phyloP scores from a whole-genome alignment of 1,284 basidiomycete species.

The Ustilago esculenta region DNA sequence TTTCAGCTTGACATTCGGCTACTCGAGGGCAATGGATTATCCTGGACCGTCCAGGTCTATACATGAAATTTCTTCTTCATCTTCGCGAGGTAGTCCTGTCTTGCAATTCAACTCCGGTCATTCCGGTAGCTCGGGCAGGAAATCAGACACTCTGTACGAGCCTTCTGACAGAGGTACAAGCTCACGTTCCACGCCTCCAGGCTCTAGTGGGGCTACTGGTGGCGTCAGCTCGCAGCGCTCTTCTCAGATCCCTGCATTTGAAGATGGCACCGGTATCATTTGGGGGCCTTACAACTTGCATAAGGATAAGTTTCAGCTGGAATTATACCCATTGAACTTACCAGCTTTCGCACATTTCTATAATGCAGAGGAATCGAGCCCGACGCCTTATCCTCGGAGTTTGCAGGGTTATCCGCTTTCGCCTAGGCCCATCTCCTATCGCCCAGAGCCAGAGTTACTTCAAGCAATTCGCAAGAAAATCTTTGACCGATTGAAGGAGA shows the following conservation, averaged over 20 bases:
- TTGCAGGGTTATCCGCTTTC: background rate
- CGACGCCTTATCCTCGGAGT: background rate
- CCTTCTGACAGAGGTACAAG: too few species aligned
- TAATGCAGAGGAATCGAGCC: too few species aligned
- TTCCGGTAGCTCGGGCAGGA: too few species aligned
- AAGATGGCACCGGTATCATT: background rate
- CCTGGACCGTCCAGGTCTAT: too few species aligned
- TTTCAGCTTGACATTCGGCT: too few species aligned
- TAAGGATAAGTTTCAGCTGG: background rate
- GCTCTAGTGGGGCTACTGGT: too few species aligned
- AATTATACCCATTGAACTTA: background rate
- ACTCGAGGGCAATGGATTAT: too few species aligned
- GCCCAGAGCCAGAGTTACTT: background rate
- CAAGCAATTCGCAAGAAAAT: background rate
- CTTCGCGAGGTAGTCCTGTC: too few species aligned
- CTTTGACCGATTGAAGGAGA: background rate
- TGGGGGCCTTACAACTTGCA: conserved; percentile 1
- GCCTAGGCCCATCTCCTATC: background rate
- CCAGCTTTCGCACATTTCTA: background rate
- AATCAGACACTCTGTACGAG: too few species aligned
- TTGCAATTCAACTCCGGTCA: too few species aligned
- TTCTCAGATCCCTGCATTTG: background rate
- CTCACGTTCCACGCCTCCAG: too few species aligned
- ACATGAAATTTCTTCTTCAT: too few species aligned
- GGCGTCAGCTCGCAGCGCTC: background rate